Percentiles rank a stretch among this genome's conserved stretches.
Evolutionary conservation across 441 rosid species (phyloP).

Genomic region (Caryocar brasiliense): DNA sequence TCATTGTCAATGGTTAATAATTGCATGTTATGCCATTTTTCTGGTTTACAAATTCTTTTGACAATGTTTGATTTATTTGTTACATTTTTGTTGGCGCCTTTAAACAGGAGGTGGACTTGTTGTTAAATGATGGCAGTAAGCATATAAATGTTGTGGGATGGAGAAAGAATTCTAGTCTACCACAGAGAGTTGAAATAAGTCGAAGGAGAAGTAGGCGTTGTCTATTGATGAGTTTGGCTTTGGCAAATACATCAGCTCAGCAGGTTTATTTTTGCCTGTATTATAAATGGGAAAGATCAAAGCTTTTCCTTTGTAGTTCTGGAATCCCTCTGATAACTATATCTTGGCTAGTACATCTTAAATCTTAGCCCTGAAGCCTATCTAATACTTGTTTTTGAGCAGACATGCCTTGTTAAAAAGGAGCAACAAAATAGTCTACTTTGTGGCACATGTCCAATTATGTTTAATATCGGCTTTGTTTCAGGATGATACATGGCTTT

Average conservation of each 20-base stretch:
- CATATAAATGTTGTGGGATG: constrained; percentile 89
- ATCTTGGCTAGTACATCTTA: not conserved
- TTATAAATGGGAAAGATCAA: not conserved
- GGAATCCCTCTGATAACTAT: constrained; percentile 1
- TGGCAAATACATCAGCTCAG: constrained; percentile 72
- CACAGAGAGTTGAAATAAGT: constrained; percentile 89
- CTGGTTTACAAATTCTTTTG: constrained; percentile 7
- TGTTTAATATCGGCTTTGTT: not conserved
- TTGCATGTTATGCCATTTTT: not conserved
- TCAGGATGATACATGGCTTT: not conserved
- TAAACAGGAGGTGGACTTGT: constrained; percentile 91
- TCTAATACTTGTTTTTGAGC: not conserved
- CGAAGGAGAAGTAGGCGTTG: constrained; percentile 97
- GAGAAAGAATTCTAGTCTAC: constrained; percentile 73
- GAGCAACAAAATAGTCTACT: not conserved
- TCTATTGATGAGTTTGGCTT: constrained; percentile 89
- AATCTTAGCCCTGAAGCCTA: not conserved
- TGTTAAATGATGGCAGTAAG: constrained; percentile 99
- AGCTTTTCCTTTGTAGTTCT: not conserved
- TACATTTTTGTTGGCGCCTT: constrained; percentile 21
- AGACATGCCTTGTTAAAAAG: not conserved
- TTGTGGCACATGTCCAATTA: not conserved
- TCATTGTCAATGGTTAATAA: not conserved
- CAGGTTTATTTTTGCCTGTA: constrained; percentile 45
- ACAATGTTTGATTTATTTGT: constrained; percentile 4